These are phyloP conservation scores for Psilocybe cyanescens DNA, from an alignment of 768 basidiomycete genomes.

Conservation along the genomic window DNA sequence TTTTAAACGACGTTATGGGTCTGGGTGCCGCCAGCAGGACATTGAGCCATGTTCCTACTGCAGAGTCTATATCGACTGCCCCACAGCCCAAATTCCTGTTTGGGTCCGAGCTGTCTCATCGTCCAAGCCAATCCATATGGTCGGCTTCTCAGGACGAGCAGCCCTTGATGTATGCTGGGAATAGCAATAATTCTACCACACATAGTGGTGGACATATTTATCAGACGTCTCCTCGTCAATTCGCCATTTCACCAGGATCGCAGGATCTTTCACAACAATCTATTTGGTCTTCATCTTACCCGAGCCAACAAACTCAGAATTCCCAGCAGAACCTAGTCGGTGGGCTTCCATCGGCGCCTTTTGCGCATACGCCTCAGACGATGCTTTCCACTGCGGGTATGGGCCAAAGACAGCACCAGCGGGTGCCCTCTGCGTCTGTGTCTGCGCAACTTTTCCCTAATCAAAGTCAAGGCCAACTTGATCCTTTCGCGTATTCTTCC, in stretches of 20 bases:
- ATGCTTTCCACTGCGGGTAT: conserved; percentile 5
- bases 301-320: conserved; percentile 28
- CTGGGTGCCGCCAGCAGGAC: conserved; percentile 24
- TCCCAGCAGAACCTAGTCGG: conserved; percentile 33
- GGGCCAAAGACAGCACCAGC: conserved; percentile 25
- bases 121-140: conserved; percentile 67
- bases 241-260: conserved; percentile 21
- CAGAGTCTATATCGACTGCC: conserved; percentile 31
- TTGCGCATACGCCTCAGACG: conserved; percentile 22
- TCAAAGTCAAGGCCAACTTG: conserved; percentile 25
- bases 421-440: conserved; percentile 30
- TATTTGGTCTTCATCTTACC: conserved; percentile 39
- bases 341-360: conserved; percentile 23
- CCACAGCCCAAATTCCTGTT: conserved; percentile 53
- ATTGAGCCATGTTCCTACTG: background rate
- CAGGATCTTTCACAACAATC: conserved; percentile 37
- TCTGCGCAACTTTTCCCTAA: conserved; percentile 25
- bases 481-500: conserved; percentile 31
- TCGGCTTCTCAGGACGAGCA: conserved; percentile 59
- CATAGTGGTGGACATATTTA: conserved; percentile 31
- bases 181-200: conserved; percentile 8
- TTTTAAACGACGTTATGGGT: conserved; percentile 59
- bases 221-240: conserved; percentile 32
- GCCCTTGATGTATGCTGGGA: conserved; percentile 36
- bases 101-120: conserved; percentile 48